phyloP scores from a whole-genome alignment of 2,329 filamentous ascomycete species.

The Epichloe aotearoae region DNA sequence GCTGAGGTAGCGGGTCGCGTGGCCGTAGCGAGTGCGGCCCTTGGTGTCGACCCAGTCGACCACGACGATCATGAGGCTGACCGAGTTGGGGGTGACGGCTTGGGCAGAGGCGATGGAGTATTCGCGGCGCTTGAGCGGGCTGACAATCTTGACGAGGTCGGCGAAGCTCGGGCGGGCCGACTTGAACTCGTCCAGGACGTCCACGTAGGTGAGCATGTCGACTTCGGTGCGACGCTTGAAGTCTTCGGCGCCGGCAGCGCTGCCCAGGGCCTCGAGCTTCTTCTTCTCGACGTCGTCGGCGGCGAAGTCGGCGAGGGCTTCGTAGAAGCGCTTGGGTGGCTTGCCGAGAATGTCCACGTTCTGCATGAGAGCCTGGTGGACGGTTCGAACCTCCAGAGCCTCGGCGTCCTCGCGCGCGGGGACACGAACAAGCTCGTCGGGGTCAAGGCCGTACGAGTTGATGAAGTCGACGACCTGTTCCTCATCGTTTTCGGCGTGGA shows the following conservation, averaged over 20 bases:
- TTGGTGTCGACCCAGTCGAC: conserved; percentile 87
- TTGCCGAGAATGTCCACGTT: conserved; percentile 96
- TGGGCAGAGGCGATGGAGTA: conserved; percentile 99
- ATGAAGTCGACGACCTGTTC: conserved; percentile 74
- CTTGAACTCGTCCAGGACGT: conserved; percentile 77
- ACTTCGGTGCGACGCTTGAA: conserved; percentile 89
- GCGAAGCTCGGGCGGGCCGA: conserved; percentile 83
- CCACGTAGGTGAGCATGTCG: conserved; percentile 82
- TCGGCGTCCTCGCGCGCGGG: conserved; percentile 66
- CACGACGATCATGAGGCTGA: conserved; percentile 91
- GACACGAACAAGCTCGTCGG: conserved; percentile 79
- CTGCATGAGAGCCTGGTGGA: conserved; percentile 82
- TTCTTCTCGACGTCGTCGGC: conserved; percentile 71
- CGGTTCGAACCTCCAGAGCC: conserved; percentile 73
- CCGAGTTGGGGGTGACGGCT: conserved; percentile 79
- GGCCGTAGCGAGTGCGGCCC: conserved; percentile 80
- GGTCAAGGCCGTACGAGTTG: conserved; percentile 71
- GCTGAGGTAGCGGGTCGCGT: conserved; percentile 84
- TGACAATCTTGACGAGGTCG: conserved; percentile 77
- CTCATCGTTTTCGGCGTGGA: conserved; percentile 88
- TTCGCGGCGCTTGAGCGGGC: conserved; percentile 87
- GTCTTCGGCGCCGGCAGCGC: conserved; percentile 68
- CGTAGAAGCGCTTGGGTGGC: conserved; percentile 96
- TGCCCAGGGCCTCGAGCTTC: conserved; percentile 62
- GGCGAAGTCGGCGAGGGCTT: conserved; percentile 76